A percentile compares a stretch with the other conserved stretches of the same genome.
These are phyloP conservation scores for Coemansia sp. DNA, from an alignment of 192 early-diverging fungal species.

Conservation along the genomic window DNA sequence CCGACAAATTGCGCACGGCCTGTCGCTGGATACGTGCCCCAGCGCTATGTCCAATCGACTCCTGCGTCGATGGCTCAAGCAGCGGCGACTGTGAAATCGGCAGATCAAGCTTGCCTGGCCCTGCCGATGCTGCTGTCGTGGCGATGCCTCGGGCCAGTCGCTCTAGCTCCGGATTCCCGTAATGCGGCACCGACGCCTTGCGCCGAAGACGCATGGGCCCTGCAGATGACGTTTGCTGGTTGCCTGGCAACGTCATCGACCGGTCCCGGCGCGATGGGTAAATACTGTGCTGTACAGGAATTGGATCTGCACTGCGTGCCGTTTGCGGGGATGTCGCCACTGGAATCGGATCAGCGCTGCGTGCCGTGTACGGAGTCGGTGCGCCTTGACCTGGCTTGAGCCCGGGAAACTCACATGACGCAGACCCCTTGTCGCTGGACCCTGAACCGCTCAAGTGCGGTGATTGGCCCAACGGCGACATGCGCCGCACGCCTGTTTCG, in stretches of 20 bases:
- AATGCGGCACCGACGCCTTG: constrained; percentile 15
- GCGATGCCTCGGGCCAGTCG: constrained; percentile 10
- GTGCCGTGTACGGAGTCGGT: background rate
- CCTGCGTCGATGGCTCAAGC: constrained; percentile 19
- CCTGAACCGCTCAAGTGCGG: background rate
- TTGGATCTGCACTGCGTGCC: constrained; percentile 4
- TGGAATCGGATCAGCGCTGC: constrained; percentile 2
- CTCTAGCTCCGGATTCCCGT: background rate
- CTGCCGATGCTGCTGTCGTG: constrained; percentile 1
- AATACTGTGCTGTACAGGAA: background rate
- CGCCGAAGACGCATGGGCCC: constrained; percentile 7
- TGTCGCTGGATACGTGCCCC: constrained; percentile 43
- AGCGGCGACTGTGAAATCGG: constrained; percentile 35
- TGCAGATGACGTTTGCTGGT: background rate
- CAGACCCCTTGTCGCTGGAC: background rate
- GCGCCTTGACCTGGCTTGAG: background rate
- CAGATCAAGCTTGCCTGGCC: constrained; percentile 10
- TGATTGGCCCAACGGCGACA: constrained; percentile 9
- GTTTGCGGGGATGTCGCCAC: background rate
- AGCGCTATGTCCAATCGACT: constrained; percentile 17
- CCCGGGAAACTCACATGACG: background rate
- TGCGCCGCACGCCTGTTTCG: background rate
- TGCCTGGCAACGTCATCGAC: constrained; percentile 39
- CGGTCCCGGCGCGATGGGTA: constrained; percentile 30
- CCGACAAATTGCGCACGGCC: constrained; percentile 40